Percentiles rank a stretch among this genome's conserved stretches.
Conservation (phyloP, 768 basidiomycete genomes). For the Boletus edulis region DNA sequence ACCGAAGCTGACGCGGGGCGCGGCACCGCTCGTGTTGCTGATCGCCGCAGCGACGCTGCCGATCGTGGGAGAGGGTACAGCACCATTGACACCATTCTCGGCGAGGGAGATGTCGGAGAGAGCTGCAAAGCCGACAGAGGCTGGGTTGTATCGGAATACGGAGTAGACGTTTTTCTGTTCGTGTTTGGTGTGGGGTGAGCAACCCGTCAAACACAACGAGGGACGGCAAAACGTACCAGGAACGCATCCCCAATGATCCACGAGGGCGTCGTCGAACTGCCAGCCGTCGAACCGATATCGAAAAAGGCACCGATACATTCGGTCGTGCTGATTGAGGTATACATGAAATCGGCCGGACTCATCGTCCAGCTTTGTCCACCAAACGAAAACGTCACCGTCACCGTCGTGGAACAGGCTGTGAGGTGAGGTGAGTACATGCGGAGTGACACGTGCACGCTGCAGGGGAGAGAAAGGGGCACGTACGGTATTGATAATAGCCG, state of each 20-base stretch:
- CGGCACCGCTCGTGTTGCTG: slow-evolving; percentile 22
- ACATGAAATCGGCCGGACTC: slow-evolving; percentile 45
- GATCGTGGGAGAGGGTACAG: slow-evolving; percentile 55
- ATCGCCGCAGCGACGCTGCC: slow-evolving; percentile 50
- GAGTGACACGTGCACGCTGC: neutral
- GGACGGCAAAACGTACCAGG: slow-evolving; percentile 26
- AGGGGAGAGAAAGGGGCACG: neutral
- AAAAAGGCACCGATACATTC: slow-evolving; percentile 57
- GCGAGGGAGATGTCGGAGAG: slow-evolving; percentile 34
- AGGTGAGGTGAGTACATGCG: neutral
- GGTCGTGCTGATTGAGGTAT: slow-evolving; percentile 34
- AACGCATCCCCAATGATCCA: slow-evolving; percentile 59
- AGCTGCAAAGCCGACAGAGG: slow-evolving; percentile 50
- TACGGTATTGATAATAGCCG: slow-evolving; percentile 51
- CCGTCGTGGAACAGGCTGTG: slow-evolving; percentile 35
- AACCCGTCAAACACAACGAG: neutral
- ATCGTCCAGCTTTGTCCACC: slow-evolving; percentile 48
- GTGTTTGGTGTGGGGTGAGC: neutral
- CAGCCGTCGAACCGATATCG: slow-evolving; percentile 31
- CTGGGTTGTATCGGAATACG: slow-evolving; percentile 48
- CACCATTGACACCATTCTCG: slow-evolving; percentile 29
- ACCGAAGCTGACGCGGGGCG: neutral
- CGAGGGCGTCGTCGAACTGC: slow-evolving; percentile 29
- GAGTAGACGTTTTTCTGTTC: slow-evolving; percentile 54
- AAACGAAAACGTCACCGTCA: slow-evolving; percentile 43